These are phyloP conservation scores for Petunia axillaris DNA, from an alignment of 257 asterid species.

Conservation along the genomic window DNA sequence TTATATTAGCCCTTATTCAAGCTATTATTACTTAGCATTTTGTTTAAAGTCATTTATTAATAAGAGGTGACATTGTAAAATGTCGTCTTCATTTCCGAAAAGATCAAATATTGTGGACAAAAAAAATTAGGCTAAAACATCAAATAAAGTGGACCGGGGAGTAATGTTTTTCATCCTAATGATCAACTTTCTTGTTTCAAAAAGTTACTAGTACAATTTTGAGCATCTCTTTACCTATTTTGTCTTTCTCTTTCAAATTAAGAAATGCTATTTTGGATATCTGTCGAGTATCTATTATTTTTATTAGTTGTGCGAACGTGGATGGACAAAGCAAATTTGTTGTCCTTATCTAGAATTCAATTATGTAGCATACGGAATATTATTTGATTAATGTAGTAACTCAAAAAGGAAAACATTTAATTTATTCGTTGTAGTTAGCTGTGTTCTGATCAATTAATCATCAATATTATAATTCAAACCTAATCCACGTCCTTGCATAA, in stretches of 20 bases:
- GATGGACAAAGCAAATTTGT: background rate
- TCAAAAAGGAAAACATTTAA: background rate
- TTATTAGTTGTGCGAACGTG: background rate
- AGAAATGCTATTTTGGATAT: background rate
- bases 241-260: background rate
- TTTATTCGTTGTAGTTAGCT: background rate
- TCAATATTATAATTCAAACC: background rate
- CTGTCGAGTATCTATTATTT: background rate
- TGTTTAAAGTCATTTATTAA: too few relatives aligned
- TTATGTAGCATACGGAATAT: slow-evolving; percentile 13
- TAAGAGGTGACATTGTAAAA: too few relatives aligned
- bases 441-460: background rate
- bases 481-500: background rate
- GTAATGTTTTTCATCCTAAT: too few relatives aligned
- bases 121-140: too few relatives aligned
- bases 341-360: slow-evolving; percentile 17
- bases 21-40: too few relatives aligned
- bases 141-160: too few relatives aligned
- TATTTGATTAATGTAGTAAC: background rate
- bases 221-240: background rate
- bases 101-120: too few relatives aligned
- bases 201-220: too few relatives aligned
- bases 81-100: too few relatives aligned
- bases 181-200: too few relatives aligned
- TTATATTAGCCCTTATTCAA: too few relatives aligned